Evolutionary conservation across 2,329 filamentous ascomycete genomes (phyloP).

Genomic region (Penicillium sp.): DNA sequence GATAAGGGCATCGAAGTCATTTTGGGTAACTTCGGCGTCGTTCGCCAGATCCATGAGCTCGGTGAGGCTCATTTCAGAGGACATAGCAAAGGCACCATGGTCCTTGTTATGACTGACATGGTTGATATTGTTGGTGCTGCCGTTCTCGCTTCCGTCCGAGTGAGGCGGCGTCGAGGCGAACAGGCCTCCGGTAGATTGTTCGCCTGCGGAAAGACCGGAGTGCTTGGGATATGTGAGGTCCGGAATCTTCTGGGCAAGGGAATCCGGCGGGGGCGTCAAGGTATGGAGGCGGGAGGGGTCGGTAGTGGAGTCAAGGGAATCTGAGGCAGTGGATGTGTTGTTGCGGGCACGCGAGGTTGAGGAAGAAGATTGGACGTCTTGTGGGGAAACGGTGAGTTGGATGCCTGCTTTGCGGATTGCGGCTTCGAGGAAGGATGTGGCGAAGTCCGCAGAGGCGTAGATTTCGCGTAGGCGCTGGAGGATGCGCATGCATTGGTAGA

Average conservation of each 20-base stretch:
- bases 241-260: constrained; percentile 39
- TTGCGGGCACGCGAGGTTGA: constrained; percentile 11
- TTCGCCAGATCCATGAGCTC: constrained; percentile 45
- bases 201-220: constrained; percentile 17
- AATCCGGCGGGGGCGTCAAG: constrained; percentile 43
- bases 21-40: constrained; percentile 44
- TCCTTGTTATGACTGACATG: constrained; percentile 18
- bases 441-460: constrained; percentile 91
- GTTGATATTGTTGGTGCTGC: constrained; percentile 40
- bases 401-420: constrained; percentile 84
- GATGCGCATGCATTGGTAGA: constrained; percentile 88
- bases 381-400: constrained; percentile 54
- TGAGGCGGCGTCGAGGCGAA: constrained; percentile 43
- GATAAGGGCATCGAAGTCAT: constrained; percentile 47
- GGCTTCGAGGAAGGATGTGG: constrained; percentile 90
- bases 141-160: constrained; percentile 44
- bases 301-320: constrained; percentile 16
- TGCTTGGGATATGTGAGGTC: constrained; percentile 37
- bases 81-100: constrained; percentile 29
- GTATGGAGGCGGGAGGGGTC: constrained; percentile 28
- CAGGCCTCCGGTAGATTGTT: constrained; percentile 26
- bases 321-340: constrained; percentile 13
- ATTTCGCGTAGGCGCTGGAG: constrained; percentile 83
- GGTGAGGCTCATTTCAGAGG: constrained; percentile 38
- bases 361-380: constrained; percentile 30